Conservation (phyloP, 257 asterid species). For the Verbena officinalis region DNA sequence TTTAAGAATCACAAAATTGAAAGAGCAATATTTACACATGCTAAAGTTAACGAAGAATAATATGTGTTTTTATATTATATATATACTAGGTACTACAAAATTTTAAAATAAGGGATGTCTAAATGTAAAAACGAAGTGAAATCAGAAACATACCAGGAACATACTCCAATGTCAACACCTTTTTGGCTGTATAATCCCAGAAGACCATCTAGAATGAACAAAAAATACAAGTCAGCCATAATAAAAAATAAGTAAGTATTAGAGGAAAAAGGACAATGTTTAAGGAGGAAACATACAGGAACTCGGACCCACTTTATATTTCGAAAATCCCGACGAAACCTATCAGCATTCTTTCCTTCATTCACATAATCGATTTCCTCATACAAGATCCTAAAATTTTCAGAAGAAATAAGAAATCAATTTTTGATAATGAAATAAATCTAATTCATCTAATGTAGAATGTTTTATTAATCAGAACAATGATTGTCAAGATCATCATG, state of each 20-base stretch:
- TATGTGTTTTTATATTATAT: background rate
- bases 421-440: too few species aligned
- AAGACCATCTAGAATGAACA: constrained; percentile 61
- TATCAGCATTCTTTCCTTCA: constrained; percentile 98
- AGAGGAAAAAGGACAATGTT: background rate
- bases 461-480: background rate
- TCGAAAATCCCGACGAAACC: constrained; percentile 92
- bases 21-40: too few species aligned
- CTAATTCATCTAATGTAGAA: background rate
- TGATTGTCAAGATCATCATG: background rate
- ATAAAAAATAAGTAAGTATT: constrained; percentile 8
- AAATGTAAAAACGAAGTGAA: constrained; percentile 6
- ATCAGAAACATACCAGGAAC: constrained; percentile 70
- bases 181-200: constrained; percentile 91
- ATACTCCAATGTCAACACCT: constrained; percentile 92
- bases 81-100: too few species aligned
- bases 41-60: background rate
- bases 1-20: constrained; percentile 20
- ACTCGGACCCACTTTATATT: constrained; percentile 98
- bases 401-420: constrained; percentile 20
- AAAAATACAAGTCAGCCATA: constrained; percentile 9
- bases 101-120: background rate
- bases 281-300: constrained; percentile 77
- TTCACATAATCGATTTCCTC: constrained; percentile 95
- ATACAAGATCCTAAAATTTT: constrained; percentile 76